Conservation (phyloP, 495 filamentous ascomycete species). For the Clavariopsis aquatica region DNA sequence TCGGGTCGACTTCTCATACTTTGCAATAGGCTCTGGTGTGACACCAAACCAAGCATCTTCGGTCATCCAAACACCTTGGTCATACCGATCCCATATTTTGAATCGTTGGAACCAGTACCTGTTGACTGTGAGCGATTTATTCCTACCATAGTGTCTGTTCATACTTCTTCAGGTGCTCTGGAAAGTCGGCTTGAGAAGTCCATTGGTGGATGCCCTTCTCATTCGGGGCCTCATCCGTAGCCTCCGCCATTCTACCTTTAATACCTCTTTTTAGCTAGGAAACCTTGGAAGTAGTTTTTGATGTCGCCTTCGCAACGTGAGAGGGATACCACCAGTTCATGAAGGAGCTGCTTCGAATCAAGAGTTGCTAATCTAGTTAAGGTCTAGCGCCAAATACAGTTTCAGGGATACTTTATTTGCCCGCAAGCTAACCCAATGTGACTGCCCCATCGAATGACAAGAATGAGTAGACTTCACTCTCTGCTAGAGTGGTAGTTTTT, state of each 20-base stretch:
- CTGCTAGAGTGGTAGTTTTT: neutral
- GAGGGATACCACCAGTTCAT: too few relatives aligned
- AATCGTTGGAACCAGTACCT: slow-evolving; percentile 90
- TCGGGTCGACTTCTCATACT: slow-evolving; percentile 52
- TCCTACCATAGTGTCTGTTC: slow-evolving; percentile 30
- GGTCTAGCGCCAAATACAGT: neutral
- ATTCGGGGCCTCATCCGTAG: slow-evolving; percentile 12
- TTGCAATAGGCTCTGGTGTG: slow-evolving; percentile 86
- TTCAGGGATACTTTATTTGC: neutral
- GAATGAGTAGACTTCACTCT: neutral
- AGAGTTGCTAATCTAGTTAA: neutral
- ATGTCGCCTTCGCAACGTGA: too few relatives aligned
- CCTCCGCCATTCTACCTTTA: neutral
- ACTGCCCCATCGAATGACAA: neutral
- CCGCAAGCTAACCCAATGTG: slow-evolving; percentile 1
- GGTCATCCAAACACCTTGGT: slow-evolving; percentile 86
- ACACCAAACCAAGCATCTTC: slow-evolving; percentile 94
- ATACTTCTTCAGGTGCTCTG: slow-evolving; percentile 75
- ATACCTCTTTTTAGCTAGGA: neutral
- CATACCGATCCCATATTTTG: slow-evolving; percentile 80
- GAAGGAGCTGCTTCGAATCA: neutral
- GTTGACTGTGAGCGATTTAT: neutral
- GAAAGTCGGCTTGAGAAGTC: slow-evolving; percentile 18
- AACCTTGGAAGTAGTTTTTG: too few relatives aligned
- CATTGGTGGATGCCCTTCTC: slow-evolving; percentile 32